Conservation (phyloP, 768 basidiomycete genomes). For the Hydnomerulius pinastri region DNA sequence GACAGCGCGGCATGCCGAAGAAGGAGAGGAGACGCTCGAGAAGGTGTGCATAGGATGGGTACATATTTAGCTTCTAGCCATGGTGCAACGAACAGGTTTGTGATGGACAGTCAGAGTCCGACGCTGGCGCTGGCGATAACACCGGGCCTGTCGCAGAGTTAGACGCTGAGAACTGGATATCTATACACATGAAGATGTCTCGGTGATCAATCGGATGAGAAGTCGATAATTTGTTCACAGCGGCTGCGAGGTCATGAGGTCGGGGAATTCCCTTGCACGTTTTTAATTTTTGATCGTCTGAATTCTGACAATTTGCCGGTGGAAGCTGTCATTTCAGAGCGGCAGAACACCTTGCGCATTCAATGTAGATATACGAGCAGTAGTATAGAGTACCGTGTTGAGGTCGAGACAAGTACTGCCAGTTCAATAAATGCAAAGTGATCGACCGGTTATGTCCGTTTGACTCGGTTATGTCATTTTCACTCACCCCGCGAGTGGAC, state of each 20-base stretch:
- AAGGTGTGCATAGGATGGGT: background rate
- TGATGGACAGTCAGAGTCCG: too few species aligned
- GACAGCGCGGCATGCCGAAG: background rate
- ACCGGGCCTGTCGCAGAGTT: background rate
- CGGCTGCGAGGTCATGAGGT: background rate
- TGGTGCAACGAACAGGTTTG: background rate
- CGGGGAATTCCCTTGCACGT: background rate
- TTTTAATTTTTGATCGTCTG: background rate
- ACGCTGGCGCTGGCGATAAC: too few species aligned
- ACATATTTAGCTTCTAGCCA: background rate
- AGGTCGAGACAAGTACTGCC: background rate
- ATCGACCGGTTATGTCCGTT: background rate
- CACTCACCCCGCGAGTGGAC: background rate
- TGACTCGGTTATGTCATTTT: constrained; percentile 6
- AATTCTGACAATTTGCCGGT: background rate
- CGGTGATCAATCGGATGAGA: too few species aligned
- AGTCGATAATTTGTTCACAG: background rate
- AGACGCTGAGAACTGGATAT: background rate
- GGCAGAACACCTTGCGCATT: too few species aligned
- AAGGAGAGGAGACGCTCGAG: background rate
- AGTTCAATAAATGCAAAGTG: too few species aligned
- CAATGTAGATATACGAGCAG: too few species aligned
- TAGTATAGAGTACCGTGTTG: too few species aligned
- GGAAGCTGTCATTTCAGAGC: background rate
- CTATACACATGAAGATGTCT: too few species aligned